These are phyloP conservation scores for Rhododendron williamsianum DNA, from an alignment of 148 eudicot species.

Conservation along the genomic window DNA sequence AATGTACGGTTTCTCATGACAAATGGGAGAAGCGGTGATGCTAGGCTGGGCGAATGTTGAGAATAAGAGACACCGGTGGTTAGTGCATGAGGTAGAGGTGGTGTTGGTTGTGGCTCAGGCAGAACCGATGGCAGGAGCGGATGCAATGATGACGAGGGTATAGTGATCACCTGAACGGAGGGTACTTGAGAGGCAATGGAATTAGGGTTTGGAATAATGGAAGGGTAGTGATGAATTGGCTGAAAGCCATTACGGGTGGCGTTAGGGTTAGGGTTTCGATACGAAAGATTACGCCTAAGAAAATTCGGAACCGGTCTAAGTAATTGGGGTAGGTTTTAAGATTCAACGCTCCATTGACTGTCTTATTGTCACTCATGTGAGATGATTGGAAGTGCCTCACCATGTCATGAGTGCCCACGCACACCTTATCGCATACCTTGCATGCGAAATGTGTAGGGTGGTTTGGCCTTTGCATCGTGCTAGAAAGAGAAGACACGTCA, in stretches of 20 bases:
- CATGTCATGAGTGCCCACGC: constrained; percentile 7
- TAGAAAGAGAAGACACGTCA: not conserved
- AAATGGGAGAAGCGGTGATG: not conserved
- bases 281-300: not conserved
- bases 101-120: not conserved
- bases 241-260: not conserved
- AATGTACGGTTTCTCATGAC: not conserved
- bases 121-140: not conserved
- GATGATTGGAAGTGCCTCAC: constrained; percentile 23
- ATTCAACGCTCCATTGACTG: not conserved
- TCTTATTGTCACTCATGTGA: constrained; percentile 8
- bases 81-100: not conserved
- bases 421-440: constrained; percentile 23
- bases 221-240: not conserved
- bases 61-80: not conserved
- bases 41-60: not conserved
- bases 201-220: not conserved
- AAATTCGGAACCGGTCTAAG: not conserved
- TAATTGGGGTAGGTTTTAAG: not conserved
- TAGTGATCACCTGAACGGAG: not conserved
- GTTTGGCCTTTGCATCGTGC: not conserved
- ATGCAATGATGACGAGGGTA: not conserved
- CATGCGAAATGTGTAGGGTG: constrained; percentile 16
- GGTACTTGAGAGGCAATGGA: not conserved
- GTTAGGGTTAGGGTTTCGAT: not conserved